Base-by-base conservation (phyloP, 805 yeast genomes). In the Barnettozyma californica region DNA sequence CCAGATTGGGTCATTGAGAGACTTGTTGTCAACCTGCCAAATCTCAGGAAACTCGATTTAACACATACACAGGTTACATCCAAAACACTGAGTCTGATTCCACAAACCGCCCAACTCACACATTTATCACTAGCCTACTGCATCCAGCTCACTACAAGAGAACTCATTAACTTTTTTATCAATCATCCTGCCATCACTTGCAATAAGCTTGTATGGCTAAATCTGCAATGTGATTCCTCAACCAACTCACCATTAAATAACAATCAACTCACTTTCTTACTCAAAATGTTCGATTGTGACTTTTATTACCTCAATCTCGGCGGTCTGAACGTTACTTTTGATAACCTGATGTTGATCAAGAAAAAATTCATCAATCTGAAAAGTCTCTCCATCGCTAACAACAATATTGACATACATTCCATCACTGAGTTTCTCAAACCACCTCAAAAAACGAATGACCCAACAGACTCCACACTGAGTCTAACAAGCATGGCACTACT, bases 51-150 rank as follows among this genome's bases (percentile, higher is more conserved):
- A 53, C 68, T 90, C 27, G 97, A 90, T 62, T 70, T 91, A 44
- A 81, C 87, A 14, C 96, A 88, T 59, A 90, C 97, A 0, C 80
- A 84, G 41, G 78, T 90, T 37, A 81, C 83, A 1, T 81, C 86
- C 4, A 71, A 76, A n/a, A 76, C 79, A 0, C 71, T 90, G 36
- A 67, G 74, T 20, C 58, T 59, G 48, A 64, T 89, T 20, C 85
- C 88, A 2, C 68, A 66, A 14, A 60, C 80, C 14, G 80, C 84
- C 18, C 70, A 75, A 55, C 68, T 90, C 37, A 83, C 95, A 0
- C 96, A 87, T 66, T 67, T 90, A 44, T 85, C 95, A 1, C 60
- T 84, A 27, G 76, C 83, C 3, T 73, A 77, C 54, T 81, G 87
- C 60, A 78, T 84, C 40, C 78, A 82, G 56, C 70, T 89, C 44